phyloP scores from a whole-genome alignment of 495 filamentous ascomycete genomes.

The Alectoria sarmentosa region DNA sequence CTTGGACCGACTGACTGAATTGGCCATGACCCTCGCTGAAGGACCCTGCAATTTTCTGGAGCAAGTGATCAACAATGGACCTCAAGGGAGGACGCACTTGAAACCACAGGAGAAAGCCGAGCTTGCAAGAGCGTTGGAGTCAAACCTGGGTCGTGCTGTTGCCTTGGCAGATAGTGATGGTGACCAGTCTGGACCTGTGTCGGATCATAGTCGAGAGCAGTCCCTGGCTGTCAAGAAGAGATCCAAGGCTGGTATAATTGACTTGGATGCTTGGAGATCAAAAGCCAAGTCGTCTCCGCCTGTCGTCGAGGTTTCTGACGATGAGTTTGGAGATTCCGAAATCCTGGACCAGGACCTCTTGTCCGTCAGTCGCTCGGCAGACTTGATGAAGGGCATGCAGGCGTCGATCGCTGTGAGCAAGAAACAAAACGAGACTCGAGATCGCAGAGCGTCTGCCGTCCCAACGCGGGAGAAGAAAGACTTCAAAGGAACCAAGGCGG shows the following conservation, averaged over 20 bases:
- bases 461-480: constrained; percentile 24
- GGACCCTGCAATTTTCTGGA: constrained; percentile 55
- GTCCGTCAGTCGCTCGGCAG: constrained; percentile 42
- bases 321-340: constrained; percentile 39
- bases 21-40: constrained; percentile 57
- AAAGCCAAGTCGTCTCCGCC: constrained; percentile 23
- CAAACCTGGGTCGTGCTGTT: constrained; percentile 56
- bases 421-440: constrained; percentile 33
- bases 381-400: constrained; percentile 41
- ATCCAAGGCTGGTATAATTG: constrained; percentile 61
- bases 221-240: constrained; percentile 32
- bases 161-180: constrained; percentile 32
- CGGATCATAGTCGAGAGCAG: constrained; percentile 14
- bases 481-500: constrained; percentile 36
- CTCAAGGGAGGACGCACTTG: constrained; percentile 55
- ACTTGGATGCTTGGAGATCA: constrained; percentile 47
- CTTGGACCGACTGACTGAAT: constrained; percentile 61
- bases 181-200: constrained; percentile 20
- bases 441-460: constrained; percentile 29
- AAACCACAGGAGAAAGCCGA: constrained; percentile 73
- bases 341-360: constrained; percentile 39
- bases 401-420: constrained; percentile 33
- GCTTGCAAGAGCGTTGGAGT: constrained; percentile 68
- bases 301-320: constrained; percentile 36
- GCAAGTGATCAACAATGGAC: constrained; percentile 38